Percentiles rank a stretch among this genome's conserved stretches.
Conservation (phyloP, 768 basidiomycete genomes). For the Auricularia sp. region DNA sequence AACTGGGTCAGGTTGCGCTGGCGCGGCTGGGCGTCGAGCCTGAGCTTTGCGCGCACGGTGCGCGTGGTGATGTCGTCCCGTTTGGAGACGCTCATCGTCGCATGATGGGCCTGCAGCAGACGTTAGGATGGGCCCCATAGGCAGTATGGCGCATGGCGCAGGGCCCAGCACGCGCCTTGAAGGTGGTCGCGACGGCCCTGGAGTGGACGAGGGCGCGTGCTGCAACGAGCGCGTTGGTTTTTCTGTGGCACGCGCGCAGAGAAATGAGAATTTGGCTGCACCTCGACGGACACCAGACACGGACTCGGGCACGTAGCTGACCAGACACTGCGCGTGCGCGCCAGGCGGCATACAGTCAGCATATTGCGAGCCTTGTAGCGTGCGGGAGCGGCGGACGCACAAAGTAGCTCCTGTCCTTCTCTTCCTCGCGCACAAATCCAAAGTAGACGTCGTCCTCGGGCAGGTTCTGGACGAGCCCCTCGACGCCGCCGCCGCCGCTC, state of each 20-base stretch:
- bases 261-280: not conserved
- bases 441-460: constrained; percentile 7
- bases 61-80: not conserved
- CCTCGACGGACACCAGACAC: constrained; percentile 6
- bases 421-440: constrained; percentile 6
- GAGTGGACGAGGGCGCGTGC: constrained; percentile 8
- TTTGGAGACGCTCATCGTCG: constrained; percentile 2
- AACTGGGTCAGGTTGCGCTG: constrained; percentile 1
- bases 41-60: constrained; percentile 4
- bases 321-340: not conserved
- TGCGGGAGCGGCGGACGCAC: not conserved
- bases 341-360: not conserved
- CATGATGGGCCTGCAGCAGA: constrained; percentile 1
- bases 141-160: no score
- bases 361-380: not conserved
- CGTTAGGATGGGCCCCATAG: not conserved
- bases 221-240: constrained; percentile 2
- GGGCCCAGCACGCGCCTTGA: not conserved
- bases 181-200: constrained; percentile 3
- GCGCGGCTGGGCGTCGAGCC: constrained; percentile 1
- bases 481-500: constrained; percentile 6
- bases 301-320: constrained; percentile 5
- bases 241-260: not conserved
- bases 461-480: constrained; percentile 5
- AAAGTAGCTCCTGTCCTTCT: constrained; percentile 1